These are phyloP conservation scores for Colletotrichum ledebouriae DNA, from an alignment of 2,329 filamentous ascomycete genomes.

Conservation along the genomic window DNA sequence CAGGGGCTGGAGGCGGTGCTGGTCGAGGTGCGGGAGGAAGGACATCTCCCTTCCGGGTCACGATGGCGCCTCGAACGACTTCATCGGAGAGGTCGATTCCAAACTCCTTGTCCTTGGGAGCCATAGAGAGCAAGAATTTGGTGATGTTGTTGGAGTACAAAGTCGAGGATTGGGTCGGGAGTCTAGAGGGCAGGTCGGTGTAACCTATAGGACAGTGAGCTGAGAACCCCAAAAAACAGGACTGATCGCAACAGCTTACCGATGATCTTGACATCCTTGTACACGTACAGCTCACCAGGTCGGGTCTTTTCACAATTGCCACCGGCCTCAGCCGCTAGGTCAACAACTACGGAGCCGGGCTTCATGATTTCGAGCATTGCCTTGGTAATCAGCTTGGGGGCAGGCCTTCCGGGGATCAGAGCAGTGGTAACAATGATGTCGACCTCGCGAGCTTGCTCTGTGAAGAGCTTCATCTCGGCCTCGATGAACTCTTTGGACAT, in stretches of 20 bases:
- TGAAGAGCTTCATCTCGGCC: constrained; percentile 92
- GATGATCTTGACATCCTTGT: constrained; percentile 87
- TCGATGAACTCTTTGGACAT: constrained; percentile 96
- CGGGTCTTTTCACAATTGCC: constrained; percentile 89
- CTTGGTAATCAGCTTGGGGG: constrained; percentile 87
- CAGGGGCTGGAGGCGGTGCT: constrained; percentile 66
- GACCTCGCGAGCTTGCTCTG: constrained; percentile 87
- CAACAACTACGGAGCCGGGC: constrained; percentile 88
- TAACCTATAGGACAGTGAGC: constrained; percentile 68
- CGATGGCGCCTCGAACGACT: constrained; percentile 87
- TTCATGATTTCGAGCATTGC: constrained; percentile 87
- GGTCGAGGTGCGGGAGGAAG: constrained; percentile 82
- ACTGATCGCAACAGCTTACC: constrained; percentile 61
- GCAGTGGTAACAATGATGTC: constrained; percentile 95
- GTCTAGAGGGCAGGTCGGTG: constrained; percentile 86
- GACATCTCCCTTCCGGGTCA: constrained; percentile 82
- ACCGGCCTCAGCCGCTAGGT: constrained; percentile 88
- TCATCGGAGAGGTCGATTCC: constrained; percentile 86
- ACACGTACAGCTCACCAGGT: constrained; percentile 76
- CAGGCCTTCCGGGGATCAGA: constrained; percentile 86
- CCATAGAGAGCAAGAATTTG: constrained; percentile 87
- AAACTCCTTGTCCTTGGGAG: constrained; percentile 82
- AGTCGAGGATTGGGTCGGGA: constrained; percentile 90
- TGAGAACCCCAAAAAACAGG: constrained; percentile 1
- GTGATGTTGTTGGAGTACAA: constrained; percentile 95